Evolutionary conservation across 352 stramenopile species (phyloP).

Genomic region (Phytopythium helicoides): DNA sequence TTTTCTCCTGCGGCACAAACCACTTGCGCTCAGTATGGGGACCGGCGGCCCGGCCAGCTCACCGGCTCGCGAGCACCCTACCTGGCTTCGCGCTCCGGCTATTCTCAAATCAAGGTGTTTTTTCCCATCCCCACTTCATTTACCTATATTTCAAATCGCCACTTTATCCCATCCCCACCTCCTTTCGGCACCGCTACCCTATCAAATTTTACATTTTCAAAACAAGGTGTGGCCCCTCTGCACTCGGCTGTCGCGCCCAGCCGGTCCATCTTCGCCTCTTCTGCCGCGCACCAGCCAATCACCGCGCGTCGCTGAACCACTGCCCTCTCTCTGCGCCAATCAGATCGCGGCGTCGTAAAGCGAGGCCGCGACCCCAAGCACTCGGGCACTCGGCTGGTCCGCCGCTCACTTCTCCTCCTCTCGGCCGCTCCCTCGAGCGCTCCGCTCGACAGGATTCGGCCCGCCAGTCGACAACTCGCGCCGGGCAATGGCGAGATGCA

Average conservation of each 20-base stretch:
- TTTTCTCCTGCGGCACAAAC: background rate
- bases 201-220: background rate
- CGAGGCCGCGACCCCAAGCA: too few species aligned
- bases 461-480: background rate
- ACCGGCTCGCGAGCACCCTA: background rate
- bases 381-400: too few species aligned
- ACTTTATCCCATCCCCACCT: too few species aligned
- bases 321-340: constrained; percentile 1
- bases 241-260: background rate
- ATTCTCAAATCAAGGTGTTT: constrained; percentile 1
- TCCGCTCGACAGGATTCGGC: background rate
- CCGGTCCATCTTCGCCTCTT: too few species aligned
- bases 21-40: too few species aligned
- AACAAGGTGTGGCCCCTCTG: background rate
- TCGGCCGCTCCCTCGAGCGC: too few species aligned
- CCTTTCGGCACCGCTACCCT: too few species aligned
- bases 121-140: background rate
- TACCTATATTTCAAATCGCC: too few species aligned
- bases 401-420: too few species aligned
- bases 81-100: constrained; percentile 4
- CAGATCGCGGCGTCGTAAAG: background rate
- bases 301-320: background rate
- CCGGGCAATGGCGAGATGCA: constrained; percentile 6
- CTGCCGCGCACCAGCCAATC: too few species aligned
- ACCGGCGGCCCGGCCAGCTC: too few species aligned